A percentile compares a stretch with the other conserved stretches of the same genome.
Conservation (phyloP, 169 alveolate genomes). For the Plasmodium fragile region DNA sequence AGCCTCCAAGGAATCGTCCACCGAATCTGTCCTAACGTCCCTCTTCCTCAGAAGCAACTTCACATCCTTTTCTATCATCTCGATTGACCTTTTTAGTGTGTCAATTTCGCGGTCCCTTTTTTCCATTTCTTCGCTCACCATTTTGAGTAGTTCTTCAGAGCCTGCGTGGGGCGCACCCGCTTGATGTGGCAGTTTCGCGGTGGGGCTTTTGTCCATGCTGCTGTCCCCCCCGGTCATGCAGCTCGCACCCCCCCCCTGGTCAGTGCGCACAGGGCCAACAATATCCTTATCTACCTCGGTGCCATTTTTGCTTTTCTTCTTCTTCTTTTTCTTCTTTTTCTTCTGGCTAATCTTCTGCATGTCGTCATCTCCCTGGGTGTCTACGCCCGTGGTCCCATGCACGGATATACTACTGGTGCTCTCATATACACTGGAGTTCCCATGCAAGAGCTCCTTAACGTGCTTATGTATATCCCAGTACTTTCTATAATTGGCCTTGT, state of each 20-base stretch:
- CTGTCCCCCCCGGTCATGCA: too few relatives aligned
- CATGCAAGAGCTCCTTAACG: background rate
- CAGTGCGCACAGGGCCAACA: background rate
- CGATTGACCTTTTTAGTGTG: background rate
- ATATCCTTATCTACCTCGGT: background rate
- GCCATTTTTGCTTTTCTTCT: background rate
- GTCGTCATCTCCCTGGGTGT: background rate
- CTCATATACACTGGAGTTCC: background rate
- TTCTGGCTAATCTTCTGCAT: background rate
- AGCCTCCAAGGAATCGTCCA: background rate
- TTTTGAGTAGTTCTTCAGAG: background rate
- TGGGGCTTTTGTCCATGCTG: background rate
- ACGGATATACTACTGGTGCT: background rate
- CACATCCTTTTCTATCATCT: conserved; percentile 14
- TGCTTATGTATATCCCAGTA: background rate
- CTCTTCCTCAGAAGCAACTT: background rate
- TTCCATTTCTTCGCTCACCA: background rate
- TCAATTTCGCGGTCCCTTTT: conserved; percentile 28
- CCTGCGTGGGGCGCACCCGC: background rate
- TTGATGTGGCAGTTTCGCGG: background rate
- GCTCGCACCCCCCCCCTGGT: background rate
- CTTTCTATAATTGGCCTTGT: background rate
- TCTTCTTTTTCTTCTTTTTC: conserved; percentile 11
- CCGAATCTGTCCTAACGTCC: background rate
- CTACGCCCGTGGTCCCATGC: background rate